A percentile compares a stretch with the other conserved stretches of the same genome.
Conservation (phyloP, 1,284 basidiomycete species). For the Austropuccinia psidii region DNA sequence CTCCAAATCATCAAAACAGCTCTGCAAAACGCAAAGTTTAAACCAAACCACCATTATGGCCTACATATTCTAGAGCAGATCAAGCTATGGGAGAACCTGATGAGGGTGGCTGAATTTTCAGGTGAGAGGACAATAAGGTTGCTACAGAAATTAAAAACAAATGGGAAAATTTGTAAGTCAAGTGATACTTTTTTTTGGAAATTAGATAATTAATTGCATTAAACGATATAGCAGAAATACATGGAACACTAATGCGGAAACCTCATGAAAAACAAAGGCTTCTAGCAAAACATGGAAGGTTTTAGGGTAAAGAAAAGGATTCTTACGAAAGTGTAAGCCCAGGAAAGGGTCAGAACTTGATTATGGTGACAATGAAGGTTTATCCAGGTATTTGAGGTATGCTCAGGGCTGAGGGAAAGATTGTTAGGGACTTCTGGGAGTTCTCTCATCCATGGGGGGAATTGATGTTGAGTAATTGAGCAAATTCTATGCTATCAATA, state of each 20-base stretch:
- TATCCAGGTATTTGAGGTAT: too few relatives aligned
- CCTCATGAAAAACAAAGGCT: too few relatives aligned
- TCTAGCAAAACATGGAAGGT: too few relatives aligned
- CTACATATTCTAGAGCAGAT: neutral
- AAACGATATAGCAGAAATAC: neutral
- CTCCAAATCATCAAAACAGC: neutral
- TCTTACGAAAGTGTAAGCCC: neutral
- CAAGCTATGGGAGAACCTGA: neutral
- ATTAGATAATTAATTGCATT: neutral
- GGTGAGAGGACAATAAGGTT: neutral
- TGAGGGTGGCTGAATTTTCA: neutral
- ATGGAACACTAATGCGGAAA: too few relatives aligned
- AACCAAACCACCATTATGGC: slow-evolving; percentile 15
- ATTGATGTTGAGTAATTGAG: too few relatives aligned
- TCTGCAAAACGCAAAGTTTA: neutral
- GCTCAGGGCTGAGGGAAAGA: neutral
- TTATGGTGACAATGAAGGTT: neutral
- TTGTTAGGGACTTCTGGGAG: neutral
- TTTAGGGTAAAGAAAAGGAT: neutral
- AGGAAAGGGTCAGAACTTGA: neutral
- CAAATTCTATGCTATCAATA: too few relatives aligned
- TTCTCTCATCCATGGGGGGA: neutral
- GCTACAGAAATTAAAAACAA: slow-evolving; percentile 20
- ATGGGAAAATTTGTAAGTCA: slow-evolving; percentile 2
- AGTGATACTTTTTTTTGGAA: neutral